These are phyloP conservation scores for Helicosporidium sp. DNA, from an alignment of 139 green algal species.

Conservation along the genomic window DNA sequence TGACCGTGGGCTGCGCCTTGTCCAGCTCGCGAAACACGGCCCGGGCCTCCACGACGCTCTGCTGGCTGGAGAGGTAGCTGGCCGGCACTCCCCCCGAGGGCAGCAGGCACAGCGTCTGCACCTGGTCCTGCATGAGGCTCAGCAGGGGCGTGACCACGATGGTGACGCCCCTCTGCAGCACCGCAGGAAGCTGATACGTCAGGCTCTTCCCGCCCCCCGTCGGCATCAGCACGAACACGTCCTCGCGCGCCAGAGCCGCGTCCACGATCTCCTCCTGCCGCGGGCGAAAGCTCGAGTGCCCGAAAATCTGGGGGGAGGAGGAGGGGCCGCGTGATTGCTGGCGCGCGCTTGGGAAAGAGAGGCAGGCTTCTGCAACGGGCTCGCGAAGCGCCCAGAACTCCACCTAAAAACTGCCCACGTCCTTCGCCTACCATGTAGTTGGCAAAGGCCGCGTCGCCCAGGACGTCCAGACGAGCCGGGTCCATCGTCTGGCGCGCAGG, in stretches of 20 bases:
- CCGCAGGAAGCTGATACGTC: conserved; percentile 72
- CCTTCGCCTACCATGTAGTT: conserved; percentile 19
- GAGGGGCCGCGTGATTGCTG: background rate
- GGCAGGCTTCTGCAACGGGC: background rate
- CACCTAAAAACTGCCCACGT: background rate
- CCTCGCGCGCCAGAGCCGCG: conserved; percentile 33
- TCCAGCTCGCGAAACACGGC: conserved; percentile 46
- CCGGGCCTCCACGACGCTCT: conserved; percentile 24
- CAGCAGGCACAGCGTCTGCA: conserved; percentile 27
- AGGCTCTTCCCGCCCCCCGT: conserved; percentile 74
- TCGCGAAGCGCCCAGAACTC: background rate
- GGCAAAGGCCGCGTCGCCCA: conserved; percentile 28
- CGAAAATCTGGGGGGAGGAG: conserved; percentile 21
- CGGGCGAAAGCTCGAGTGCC: conserved; percentile 30
- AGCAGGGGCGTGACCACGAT: conserved; percentile 89
- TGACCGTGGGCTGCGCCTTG: conserved; percentile 31
- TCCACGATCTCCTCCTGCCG: conserved; percentile 47
- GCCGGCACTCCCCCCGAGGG: conserved; percentile 44
- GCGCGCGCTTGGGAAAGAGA: background rate
- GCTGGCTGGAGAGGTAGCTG: conserved; percentile 53
- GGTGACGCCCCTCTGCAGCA: conserved; percentile 51
- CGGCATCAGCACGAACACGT: conserved; percentile 85
- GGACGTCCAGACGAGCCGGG: conserved; percentile 7
- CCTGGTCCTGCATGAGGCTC: conserved; percentile 82
- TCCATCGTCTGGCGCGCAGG: background rate